These are phyloP conservation scores for Blumeria graminis DNA, from an alignment of 2,329 filamentous ascomycete species.

Conservation along the genomic window DNA sequence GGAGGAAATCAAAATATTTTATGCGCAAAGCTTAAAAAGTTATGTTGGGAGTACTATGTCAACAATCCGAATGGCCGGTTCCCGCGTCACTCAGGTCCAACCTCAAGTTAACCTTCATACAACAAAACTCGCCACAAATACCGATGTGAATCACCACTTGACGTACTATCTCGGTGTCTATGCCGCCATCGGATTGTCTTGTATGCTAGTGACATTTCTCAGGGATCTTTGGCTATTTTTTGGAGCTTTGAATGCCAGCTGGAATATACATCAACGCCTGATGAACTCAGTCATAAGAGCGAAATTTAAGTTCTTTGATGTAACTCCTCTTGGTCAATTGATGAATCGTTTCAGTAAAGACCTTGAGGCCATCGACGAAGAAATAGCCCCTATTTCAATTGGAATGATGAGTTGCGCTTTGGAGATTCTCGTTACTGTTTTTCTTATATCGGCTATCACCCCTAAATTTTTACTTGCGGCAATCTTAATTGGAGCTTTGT, in stretches of 20 bases:
- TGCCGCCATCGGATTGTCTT: slow-evolving; percentile 51
- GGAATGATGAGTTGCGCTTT: slow-evolving; percentile 40
- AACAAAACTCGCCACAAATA: slow-evolving; percentile 12
- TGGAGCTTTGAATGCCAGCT: slow-evolving; percentile 73
- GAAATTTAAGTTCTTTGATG: slow-evolving; percentile 94
- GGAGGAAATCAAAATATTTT: slow-evolving; percentile 5
- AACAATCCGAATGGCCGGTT: slow-evolving; percentile 9
- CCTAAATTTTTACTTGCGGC: slow-evolving; percentile 76
- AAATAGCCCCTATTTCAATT: slow-evolving; percentile 80
- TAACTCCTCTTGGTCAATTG: slow-evolving; percentile 80
- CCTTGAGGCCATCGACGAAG: slow-evolving; percentile 81
- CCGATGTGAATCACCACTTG: slow-evolving; percentile 26
- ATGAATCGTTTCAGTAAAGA: slow-evolving; percentile 99
- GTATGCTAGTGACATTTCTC: slow-evolving; percentile 57
- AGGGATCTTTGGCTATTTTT: slow-evolving; percentile 79
- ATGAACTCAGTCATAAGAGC: slow-evolving; percentile 63
- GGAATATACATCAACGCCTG: slow-evolving; percentile 55
- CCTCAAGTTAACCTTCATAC: slow-evolving; percentile 13
- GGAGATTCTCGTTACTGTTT: slow-evolving; percentile 58
- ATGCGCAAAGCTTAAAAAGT: slow-evolving; percentile 7
- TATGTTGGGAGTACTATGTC: slow-evolving; percentile 13
- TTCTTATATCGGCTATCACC: slow-evolving; percentile 69
- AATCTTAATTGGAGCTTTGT: slow-evolving; percentile 60
- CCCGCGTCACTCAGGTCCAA: slow-evolving; percentile 11
- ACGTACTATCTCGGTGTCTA: slow-evolving; percentile 69